Conservation (phyloP, 306 rosid species). For the Ammopiptanthus mongolicus region DNA sequence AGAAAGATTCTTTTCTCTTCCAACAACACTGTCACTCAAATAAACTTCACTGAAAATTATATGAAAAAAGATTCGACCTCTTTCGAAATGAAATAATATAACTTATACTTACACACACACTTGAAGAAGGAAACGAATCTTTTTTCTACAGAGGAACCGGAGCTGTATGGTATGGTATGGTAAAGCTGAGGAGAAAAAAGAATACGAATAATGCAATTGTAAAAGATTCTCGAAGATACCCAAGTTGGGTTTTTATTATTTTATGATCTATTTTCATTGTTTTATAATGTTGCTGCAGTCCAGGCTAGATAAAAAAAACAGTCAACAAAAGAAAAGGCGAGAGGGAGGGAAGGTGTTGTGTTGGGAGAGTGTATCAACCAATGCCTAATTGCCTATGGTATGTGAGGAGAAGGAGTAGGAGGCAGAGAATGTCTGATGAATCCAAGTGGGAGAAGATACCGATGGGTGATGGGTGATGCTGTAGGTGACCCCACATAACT, state of each 20-base stretch:
- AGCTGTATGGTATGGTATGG: not conserved
- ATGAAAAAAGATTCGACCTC: conserved; percentile 19
- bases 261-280: not conserved
- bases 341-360: no score
- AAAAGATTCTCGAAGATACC: not conserved
- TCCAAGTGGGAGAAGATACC: no score
- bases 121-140: not conserved
- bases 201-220: not conserved
- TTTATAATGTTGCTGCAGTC: not conserved
- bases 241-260: not conserved
- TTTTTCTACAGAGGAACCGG: no score
- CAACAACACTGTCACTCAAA: conserved; percentile 2
- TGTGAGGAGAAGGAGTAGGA: not conserved
- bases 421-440: not conserved
- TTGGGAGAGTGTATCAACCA: no score
- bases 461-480: no score
- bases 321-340: not conserved
- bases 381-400: no score
- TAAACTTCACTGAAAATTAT: not conserved
- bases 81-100: not conserved
- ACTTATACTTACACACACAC: not conserved
- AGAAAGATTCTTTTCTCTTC: conserved; percentile 6
- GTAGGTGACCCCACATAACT: no score
- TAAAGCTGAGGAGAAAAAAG: not conserved
- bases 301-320: not conserved